Conservation (phyloP, 1,284 basidiomycete species). For the Cutaneotrichosporon sp. region DNA sequence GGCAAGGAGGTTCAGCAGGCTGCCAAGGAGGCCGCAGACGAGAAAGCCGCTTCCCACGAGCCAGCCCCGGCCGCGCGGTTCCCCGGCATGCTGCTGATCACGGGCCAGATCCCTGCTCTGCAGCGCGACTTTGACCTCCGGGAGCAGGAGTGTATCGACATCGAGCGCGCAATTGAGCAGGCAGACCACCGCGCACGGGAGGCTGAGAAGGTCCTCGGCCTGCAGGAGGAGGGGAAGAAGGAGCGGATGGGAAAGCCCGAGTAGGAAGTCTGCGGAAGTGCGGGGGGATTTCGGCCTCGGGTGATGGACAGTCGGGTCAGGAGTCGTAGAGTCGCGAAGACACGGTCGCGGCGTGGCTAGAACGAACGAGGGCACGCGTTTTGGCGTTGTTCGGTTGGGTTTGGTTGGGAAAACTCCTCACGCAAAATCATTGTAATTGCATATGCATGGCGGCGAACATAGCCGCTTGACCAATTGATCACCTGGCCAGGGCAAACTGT, state of each 20-base stretch:
- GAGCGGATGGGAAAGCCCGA: not conserved
- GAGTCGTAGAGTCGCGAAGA: slow-evolving; percentile 1
- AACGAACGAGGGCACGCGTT: not conserved
- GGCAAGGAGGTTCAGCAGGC: not conserved
- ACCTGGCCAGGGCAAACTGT: no score
- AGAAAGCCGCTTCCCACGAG: not conserved
- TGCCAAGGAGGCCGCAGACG: not conserved
- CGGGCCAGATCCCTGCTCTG: slow-evolving; percentile 39
- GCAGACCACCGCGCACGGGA: slow-evolving; percentile 36
- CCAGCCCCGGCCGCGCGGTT: slow-evolving; percentile 1
- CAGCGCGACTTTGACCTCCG: slow-evolving; percentile 39
- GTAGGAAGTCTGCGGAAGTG: not conserved
- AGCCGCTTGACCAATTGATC: no score
- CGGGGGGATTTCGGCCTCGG: no score
- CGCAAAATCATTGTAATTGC: slow-evolving; percentile 4
- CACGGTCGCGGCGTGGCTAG: not conserved
- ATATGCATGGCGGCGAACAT: slow-evolving; percentile 5
- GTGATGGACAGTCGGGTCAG: no score
- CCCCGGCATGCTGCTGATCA: slow-evolving; percentile 23
- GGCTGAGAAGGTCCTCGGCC: slow-evolving; percentile 14
- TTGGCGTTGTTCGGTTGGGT: not conserved
- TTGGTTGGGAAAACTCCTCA: not conserved
- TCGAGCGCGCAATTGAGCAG: slow-evolving; percentile 49
- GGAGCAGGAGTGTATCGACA: slow-evolving; percentile 45
- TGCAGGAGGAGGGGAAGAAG: slow-evolving; percentile 12